phyloP scores from a whole-genome alignment of 2,329 filamentous ascomycete genomes.

The Leptographium procerum region DNA sequence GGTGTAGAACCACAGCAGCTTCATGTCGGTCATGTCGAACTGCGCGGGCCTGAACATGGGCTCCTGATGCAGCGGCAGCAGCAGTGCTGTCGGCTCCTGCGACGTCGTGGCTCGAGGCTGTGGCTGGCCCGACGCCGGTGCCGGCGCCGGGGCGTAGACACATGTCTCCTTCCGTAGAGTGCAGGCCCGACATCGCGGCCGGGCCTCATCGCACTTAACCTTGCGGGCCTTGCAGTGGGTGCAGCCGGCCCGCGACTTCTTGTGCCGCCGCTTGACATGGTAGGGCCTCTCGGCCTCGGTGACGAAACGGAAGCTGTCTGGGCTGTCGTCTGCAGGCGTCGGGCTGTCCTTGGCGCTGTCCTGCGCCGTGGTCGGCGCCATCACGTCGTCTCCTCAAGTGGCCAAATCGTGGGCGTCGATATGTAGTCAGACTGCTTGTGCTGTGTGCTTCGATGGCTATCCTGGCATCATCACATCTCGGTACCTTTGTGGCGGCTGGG shows the following conservation, averaged over 20 bases:
- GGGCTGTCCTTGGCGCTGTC: too few relatives aligned
- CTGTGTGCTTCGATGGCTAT: too few relatives aligned
- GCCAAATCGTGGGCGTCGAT: too few relatives aligned
- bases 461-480: too few relatives aligned
- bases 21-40: conserved; percentile 34
- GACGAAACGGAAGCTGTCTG: too few relatives aligned
- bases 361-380: too few relatives aligned
- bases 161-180: conserved; percentile 35
- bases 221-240: conserved; percentile 43
- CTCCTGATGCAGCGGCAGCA: conserved; percentile 12
- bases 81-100: background rate
- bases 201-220: conserved; percentile 42
- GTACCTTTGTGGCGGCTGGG: too few relatives aligned
- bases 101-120: too few relatives aligned
- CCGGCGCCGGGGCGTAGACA: conserved; percentile 27
- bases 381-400: too few relatives aligned
- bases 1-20: conserved; percentile 44
- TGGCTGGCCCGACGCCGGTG: too few relatives aligned
- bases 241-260: conserved; percentile 40
- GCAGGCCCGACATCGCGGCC: conserved; percentile 38
- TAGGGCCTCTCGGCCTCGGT: conserved; percentile 20
- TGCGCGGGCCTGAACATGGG: conserved; percentile 24
- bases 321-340: background rate
- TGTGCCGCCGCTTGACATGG: conserved; percentile 40
- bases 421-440: too few relatives aligned